Base-by-base conservation (phyloP, 169 alveolate species). In the Amoebophrya sp. region DNA sequence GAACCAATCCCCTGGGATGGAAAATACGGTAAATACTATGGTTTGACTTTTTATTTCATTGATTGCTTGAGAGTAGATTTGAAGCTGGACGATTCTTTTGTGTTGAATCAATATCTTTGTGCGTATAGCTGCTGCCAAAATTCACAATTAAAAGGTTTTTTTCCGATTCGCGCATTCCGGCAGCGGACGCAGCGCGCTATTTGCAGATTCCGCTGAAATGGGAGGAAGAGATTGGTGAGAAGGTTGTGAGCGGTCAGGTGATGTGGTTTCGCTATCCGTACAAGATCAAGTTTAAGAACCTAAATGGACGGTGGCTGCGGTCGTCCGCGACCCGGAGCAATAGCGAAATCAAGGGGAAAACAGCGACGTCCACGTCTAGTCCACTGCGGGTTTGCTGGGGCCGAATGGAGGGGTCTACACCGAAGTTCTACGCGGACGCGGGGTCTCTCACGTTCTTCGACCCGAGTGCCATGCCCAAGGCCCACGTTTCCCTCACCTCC, bases 391-490 rank as follows among this genome's bases (percentile, higher is more conserved):
- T 65, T 1, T 65, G 83, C 83, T 65, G 83, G 83, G 83, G 83
- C 36, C 83, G 83, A 36, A 29, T 65, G 83, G 83, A 65, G 83
- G 83, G 83, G 36, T 6, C 33, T 26, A 6, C 2, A 36, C 83
- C 83, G 83, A 65, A 65, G 83, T 65, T 65, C 83, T 65, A 65
- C 83, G 83, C 83, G 83, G 83, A 65, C 26, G 83, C 83, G 33
- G 83, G 83, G 83, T 0, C 3, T 0, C 83, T 65, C 83, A 65
- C 83, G 33, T 65, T 65, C 26, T 65, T 65, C 83, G 33, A 65
- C 33, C 33, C 83, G 2, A 6, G 38, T 36, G 83, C 83, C 39
- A 65, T 65, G 83, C 33, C 83, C 36, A 65, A 65, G 83, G 83
- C 83, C 39, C 83, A 65, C 83, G 83, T 65, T 10, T 26, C 39